These are phyloP conservation scores for Falciphora oryzae DNA, from an alignment of 2,329 filamentous ascomycete genomes.

Conservation along the genomic window DNA sequence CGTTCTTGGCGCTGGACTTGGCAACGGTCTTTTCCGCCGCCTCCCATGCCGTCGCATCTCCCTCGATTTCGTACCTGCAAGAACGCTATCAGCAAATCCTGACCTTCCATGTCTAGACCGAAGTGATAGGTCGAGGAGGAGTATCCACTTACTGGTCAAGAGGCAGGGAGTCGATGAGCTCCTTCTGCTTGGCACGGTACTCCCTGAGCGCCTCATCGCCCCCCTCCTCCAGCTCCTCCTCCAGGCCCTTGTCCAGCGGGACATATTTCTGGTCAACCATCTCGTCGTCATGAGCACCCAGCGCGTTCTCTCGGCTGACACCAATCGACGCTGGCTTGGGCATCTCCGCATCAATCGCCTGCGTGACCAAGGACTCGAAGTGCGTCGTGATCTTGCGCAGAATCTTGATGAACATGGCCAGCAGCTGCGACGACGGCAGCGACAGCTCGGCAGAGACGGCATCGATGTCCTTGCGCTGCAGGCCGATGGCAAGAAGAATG, in stretches of 20 bases:
- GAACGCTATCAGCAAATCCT: conserved; percentile 18
- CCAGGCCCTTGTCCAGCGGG: conserved; percentile 64
- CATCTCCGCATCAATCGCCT: conserved; percentile 63
- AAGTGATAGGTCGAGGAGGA: not conserved
- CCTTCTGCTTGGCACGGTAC: conserved; percentile 73
- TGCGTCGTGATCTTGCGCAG: conserved; percentile 78
- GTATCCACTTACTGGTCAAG: conserved; percentile 69
- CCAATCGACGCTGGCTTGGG: conserved; percentile 52
- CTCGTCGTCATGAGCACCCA: conserved; percentile 64
- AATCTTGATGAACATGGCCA: conserved; percentile 98
- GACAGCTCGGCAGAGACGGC: conserved; percentile 72
- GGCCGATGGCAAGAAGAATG: conserved; percentile 81
- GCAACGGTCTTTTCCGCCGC: conserved; percentile 72
- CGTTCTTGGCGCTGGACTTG: conserved; percentile 43
- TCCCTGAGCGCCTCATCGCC: conserved; percentile 68
- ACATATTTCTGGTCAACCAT: conserved; percentile 59
- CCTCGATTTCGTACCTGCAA: conserved; percentile 59
- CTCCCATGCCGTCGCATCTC: conserved; percentile 55
- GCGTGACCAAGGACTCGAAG: conserved; percentile 69
- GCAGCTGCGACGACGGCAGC: conserved; percentile 68
- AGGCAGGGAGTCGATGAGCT: conserved; percentile 84
- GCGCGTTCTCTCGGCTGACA: conserved; percentile 53
- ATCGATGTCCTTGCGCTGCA: conserved; percentile 86
- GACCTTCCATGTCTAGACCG: too few species aligned
- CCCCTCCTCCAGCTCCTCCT: conserved; percentile 80